Conservation (phyloP, 148 eudicot species). For the Chenopodium berlandieri region DNA sequence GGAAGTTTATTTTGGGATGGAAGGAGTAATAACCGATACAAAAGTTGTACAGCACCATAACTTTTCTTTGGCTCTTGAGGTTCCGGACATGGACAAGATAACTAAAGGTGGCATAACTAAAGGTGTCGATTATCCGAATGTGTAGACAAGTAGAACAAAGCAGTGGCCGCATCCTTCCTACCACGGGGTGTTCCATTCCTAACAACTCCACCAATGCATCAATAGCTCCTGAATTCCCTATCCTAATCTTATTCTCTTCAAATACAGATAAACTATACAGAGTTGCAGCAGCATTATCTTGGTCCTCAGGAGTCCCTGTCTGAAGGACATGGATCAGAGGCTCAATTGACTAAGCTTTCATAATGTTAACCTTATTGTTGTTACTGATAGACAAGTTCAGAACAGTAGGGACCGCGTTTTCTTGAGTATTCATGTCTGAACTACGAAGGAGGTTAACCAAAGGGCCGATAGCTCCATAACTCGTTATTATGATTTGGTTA, state of each 20-base stretch:
- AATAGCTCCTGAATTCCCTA: no score
- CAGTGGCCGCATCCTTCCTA: constrained; percentile 82
- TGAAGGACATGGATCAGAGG: no score
- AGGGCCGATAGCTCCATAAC: constrained; percentile 56
- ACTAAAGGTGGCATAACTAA: no score
- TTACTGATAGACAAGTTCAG: constrained; percentile 81
- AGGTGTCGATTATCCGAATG: constrained; percentile 61
- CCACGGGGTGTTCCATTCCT: no score
- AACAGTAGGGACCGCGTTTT: no score
- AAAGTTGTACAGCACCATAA: constrained; percentile 22
- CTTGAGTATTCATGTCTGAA: constrained; percentile 51
- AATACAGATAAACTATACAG: no score
- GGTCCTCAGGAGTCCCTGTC: no score
- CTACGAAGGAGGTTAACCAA: constrained; percentile 64
- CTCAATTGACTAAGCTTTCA: constrained; percentile 66
- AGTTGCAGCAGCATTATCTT: no score
- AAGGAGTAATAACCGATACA: background rate
- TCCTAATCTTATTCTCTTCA: constrained; percentile 55
- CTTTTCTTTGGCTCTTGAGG: constrained; percentile 81
- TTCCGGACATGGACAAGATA: constrained; percentile 79
- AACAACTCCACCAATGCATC: no score
- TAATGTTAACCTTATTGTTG: constrained; percentile 73
- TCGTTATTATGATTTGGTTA: constrained; percentile 64
- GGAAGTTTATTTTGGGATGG: background rate
- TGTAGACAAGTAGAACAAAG: constrained; percentile 75